Evolutionary conservation across 768 basidiomycete species (phyloP), one percentile per base, ranked within the genome.

Genomic region (Pleurotus cornucopiae): DNA sequence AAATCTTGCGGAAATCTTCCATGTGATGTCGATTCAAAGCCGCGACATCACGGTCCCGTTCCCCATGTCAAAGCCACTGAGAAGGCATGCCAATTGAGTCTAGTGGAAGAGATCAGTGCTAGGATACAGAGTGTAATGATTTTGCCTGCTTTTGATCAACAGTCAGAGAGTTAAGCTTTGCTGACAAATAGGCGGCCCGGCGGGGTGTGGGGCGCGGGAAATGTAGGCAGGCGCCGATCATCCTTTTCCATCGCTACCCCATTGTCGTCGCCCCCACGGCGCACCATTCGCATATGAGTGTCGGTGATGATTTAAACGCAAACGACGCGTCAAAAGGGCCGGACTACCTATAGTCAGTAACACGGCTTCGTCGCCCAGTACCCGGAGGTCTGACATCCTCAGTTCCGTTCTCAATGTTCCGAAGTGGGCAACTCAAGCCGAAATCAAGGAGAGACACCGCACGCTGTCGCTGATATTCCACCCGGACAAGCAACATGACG

Each of bases 401-500:
- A 53, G 51, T 23, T 53, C 51, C n/a, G 51, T 53, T 12, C 39
- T 53, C 38, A 53, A 53, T 16, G n/a, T 53, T 37, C 51, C 51
- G 38, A 23, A 53, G 51, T 53, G 51, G 51, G 51, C 51, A 9
- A 53, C 51, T 16, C 51, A 53, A n/a, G 39, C 51, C 41, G 54
- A 92, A 63, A 86, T 94, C 57, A 78, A 89, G 48, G 89, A 91
- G 55, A 77, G 85, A 37, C 89, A 92, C 67, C 76, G 81, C 41
- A 66, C 81, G 4, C 69, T 94, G 23, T 92, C 91, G 3, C 77
- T 93, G 25, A 71, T 87, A 16, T 91, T 89, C 60, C 92, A 96
- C 62, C 92, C 92, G 0, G 92, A 96, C 77, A 88, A 86, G 65
- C 89, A 93, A 57, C 78, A 75, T 18, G 81, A 83, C 63, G 79